Base-by-base conservation (phyloP, 75 land plant genomes). In the Pinus taeda region DNA sequence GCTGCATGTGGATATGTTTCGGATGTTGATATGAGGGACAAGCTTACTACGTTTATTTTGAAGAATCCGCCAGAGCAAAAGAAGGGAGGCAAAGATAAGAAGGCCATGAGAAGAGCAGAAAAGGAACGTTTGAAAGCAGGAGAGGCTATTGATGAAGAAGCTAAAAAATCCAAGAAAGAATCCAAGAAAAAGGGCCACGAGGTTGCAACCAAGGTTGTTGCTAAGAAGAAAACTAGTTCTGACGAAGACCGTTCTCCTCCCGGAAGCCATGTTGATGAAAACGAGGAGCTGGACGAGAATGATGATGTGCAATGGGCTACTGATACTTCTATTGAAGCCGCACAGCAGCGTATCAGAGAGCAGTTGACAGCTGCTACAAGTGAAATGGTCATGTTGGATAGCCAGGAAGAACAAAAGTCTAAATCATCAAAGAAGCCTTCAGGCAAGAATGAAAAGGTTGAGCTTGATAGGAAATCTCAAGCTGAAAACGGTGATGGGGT, bases 1-100 rank as follows among this genome's bases (percentile, higher is more conserved):
- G 95, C 99, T 64, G 99, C 99, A 7, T 97, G 99, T 91, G 99
- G 99, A 0, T 91, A 75, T 77, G 17, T 92, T 3, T 97, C 99
- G 3, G 93, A 88, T 88, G 99, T 97, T 11, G 98, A 96, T 74
- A 96, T 96, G 99, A 90, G 98, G 71, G 99, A 96, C 79, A 96
- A 94, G 85, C 87, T 96, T 49, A 96, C 93, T 4, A 90, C 93
- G 2, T 96, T 94, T 75, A 96, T 96, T 57, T 70, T 96, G 74
- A 96, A 96, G 89, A 96, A 96, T 58, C 99, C 99, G n/a, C 98
- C 99, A 3, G 99, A 92, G 79, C 89, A 83, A 78, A 96, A 96
- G 88, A 96, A 96, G 77, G 78, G 83, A 49, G 80, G 89, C 20
- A 92, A 90, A 74, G 93, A 94, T 71, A 95, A 96, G 88, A 92